Evolutionary conservation across 2,329 filamentous ascomycete genomes (phyloP), one percentile per base, ranked within the genome.

Genomic region (Colletotrichum somersetense): DNA sequence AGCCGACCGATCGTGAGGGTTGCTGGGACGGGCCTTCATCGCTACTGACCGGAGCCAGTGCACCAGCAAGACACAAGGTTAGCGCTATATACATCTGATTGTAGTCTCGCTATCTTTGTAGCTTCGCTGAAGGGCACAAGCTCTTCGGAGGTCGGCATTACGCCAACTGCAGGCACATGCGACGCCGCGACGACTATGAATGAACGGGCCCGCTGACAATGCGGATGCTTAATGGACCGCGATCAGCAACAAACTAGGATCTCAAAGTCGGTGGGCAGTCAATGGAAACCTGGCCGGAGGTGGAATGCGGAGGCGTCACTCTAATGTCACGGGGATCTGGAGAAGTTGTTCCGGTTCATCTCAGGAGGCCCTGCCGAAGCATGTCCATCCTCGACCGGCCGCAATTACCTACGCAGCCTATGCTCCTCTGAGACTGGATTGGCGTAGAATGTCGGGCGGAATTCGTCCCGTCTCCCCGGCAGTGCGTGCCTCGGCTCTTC

Each of bases 11-110:
- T 23, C 30, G n/a, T 5, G n/a, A 20, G 12, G 16, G 23, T 40
- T 23, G 35, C 26, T n/a, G 20, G 4, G 40, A n/a, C 44, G 38
- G 38, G 18, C 2, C 12, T n/a, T 1, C 12, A 10, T n/a, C n/a
- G n/a, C 46, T 3, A 71, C 55, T 40, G 18, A 72, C 72, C 78
- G 26, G 76, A 74, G 8, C 77, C 78, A 26, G 78, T 78, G 66
- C 74, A 77, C 57, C 74, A 79, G 0, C 72, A 73, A 10, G 75
- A 70, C 11, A 58, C 30, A 0, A 80, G 74, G 26, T 75, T 76
- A 44, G 72, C 77, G 2, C 61, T 58, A 66, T 80, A 79, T 1
- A 72, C 72, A 33, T 77, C 70, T 0, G 75, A 67, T 26, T 74
- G 77, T n/a, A 77, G 68, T 20, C 58, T 73, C 18, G 74, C 66